Percentiles rank a stretch among this genome's conserved stretches.
phyloP scores from a whole-genome alignment of 805 yeast species.

The Diddensiella transvaalensis region DNA sequence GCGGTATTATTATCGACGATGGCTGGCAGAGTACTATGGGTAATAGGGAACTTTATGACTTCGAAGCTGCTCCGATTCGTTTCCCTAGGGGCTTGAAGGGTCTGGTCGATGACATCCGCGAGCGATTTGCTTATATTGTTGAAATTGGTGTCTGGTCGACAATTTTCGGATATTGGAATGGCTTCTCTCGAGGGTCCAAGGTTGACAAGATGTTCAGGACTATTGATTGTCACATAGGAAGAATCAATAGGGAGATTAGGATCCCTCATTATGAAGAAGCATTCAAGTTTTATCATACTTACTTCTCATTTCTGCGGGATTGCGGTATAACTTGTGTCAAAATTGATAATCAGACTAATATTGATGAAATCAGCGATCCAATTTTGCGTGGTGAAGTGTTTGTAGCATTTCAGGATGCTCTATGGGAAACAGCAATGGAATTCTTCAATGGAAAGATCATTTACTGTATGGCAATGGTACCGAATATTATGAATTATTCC shows the following conservation, averaged over 20 bases:
- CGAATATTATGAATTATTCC: conserved; percentile 20
- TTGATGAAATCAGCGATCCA: conserved; percentile 24
- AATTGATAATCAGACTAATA: conserved; percentile 28
- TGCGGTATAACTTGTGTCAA: conserved; percentile 29
- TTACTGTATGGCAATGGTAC: conserved; percentile 32
- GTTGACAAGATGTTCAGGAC: conserved; percentile 23
- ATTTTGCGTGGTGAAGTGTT: conserved; percentile 16
- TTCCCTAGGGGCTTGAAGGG: conserved; percentile 32
- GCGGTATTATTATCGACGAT: conserved; percentile 30
- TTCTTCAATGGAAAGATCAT: conserved; percentile 26
- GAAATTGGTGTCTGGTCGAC: conserved; percentile 35
- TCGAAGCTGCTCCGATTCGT: conserved; percentile 24
- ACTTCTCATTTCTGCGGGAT: conserved; percentile 24
- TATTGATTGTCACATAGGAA: conserved; percentile 9
- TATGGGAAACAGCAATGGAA: conserved; percentile 21
- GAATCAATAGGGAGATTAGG: conserved; percentile 3
- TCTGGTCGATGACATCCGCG: conserved; percentile 23
- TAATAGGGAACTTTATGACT: conserved; percentile 23
- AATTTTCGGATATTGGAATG: conserved; percentile 32
- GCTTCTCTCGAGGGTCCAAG: conserved; percentile 25
- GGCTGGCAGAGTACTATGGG: conserved; percentile 31
- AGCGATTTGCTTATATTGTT: conserved; percentile 23
- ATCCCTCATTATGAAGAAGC: conserved; percentile 15
- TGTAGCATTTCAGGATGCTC: conserved; percentile 27
- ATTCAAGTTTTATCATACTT: conserved; percentile 26